Evolutionary conservation across 2,329 filamentous ascomycete genomes (phyloP), one percentile per base, ranked within the genome.

Genomic region (Fusarium buharicum): DNA sequence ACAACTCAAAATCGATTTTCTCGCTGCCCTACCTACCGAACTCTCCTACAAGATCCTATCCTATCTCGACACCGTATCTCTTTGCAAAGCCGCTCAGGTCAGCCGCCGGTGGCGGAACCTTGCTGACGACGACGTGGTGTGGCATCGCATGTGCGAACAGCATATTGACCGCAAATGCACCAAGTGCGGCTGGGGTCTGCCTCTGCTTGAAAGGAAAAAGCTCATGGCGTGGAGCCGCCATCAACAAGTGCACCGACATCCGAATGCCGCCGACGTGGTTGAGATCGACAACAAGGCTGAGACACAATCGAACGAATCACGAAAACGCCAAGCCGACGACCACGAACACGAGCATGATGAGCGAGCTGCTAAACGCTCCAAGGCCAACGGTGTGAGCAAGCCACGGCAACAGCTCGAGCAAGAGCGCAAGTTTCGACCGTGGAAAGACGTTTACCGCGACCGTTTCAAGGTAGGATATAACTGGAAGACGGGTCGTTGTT

Each of bases 391-490:
- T 16, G 28, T 59, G 27, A 44, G 55, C 57, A 68, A 72, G 52
- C 46, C 76, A 7, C 66, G 73, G 41, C 65, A 74, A 17, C 76
- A 77, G 52, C 71, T 75, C 4, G 79, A 78, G 18, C 69, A 69
- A 20, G 80, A 82, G 56, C 81, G 79, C 22, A 83, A 81, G 61
- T 83, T 83, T 46, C 79, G 92, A 27, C 93, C 74, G 3, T 99
- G 95, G 95, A 99, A 99, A 76, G 93, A 96, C 59, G 92, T 99
- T 1, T 99, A 99, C 79, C 91, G 92, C 63, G 94, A 97, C 74
- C 87, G 92, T 14, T 98, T 94, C 82, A 95, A 94, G 74, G 93
- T 99, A 43, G 94, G 95, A 47, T 95, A 90, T 58, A 98, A 98
- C 75, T 99, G 95, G 95, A 96, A 97, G 75, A 93, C 96, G 64